Percentiles rank a stretch among this genome's conserved stretches.
Conservation (phyloP, 345 rosid species). For the Firmiana major region DNA sequence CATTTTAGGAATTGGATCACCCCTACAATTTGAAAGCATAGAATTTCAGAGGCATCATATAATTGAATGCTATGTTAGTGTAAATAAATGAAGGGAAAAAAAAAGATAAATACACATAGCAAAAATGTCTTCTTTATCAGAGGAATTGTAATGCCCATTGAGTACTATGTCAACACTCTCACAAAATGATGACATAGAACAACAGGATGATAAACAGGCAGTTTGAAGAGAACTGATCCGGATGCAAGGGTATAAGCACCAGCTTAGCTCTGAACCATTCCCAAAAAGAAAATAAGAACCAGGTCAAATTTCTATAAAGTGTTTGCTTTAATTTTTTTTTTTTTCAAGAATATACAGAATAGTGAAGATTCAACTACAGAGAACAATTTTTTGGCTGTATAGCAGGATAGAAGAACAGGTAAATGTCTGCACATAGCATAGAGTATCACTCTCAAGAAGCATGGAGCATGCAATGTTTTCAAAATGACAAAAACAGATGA, state of each 20-base stretch:
- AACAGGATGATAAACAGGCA: neutral
- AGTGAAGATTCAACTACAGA: neutral
- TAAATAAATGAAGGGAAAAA: neutral
- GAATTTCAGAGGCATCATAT: constrained; percentile 14
- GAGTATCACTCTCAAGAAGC: neutral
- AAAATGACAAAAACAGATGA: no score
- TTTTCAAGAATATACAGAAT: neutral
- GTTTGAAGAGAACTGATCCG: neutral
- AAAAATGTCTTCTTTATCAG: neutral
- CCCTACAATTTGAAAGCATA: constrained; percentile 49
- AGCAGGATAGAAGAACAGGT: neutral
- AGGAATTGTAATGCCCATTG: neutral
- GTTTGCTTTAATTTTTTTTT: neutral
- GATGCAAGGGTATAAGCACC: neutral
- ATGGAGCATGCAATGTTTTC: neutral
- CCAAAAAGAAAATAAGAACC: neutral
- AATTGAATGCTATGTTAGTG: neutral
- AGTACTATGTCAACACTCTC: neutral
- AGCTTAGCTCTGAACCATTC: neutral
- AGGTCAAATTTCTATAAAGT: neutral
- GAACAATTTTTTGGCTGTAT: neutral
- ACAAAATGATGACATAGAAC: neutral
- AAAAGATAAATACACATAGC: neutral
- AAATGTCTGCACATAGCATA: neutral
- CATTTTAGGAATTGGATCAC: constrained; percentile 66